These are phyloP conservation scores for Volvox africanus DNA, from an alignment of 139 green algal genomes.

Conservation along the genomic window DNA sequence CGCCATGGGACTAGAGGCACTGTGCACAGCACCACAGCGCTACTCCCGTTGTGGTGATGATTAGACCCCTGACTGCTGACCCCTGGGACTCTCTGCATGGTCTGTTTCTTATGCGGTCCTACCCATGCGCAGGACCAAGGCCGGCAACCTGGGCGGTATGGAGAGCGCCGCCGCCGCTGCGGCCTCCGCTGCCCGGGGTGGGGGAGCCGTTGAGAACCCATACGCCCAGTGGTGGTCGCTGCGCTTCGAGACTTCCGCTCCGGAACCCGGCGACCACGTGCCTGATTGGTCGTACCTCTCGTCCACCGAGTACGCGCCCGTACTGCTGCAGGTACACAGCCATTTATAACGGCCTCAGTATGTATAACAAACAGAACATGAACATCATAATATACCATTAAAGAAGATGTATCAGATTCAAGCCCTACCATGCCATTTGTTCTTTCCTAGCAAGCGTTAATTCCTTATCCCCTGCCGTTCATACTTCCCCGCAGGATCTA, in stretches of 20 bases:
- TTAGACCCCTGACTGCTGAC: too few species aligned
- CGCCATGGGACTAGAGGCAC: too few species aligned
- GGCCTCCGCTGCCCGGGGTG: constrained; percentile 14
- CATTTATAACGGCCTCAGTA: not conserved
- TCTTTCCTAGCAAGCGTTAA: too few species aligned
- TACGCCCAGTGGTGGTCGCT: constrained; percentile 65
- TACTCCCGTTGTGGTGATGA: too few species aligned
- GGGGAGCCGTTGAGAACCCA: constrained; percentile 19
- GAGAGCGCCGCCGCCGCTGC: constrained; percentile 12
- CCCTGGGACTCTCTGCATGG: too few species aligned
- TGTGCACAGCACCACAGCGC: too few species aligned
- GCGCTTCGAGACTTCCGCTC: constrained; percentile 42
- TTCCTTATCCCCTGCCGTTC: too few species aligned
- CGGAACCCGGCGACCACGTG: not conserved
- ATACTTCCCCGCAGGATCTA: constrained; percentile 54
- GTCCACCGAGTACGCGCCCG: constrained; percentile 51
- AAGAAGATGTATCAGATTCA: too few species aligned
- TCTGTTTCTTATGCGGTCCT: too few species aligned
- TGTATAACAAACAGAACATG: too few species aligned
- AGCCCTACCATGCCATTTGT: too few species aligned
- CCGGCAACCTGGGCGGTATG: not conserved
- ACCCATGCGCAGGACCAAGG: constrained; percentile 2
- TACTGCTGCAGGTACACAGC: constrained; percentile 60
- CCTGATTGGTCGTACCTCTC: constrained; percentile 54
- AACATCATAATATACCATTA: too few species aligned